phyloP scores from a whole-genome alignment of 2,329 filamentous ascomycete genomes.

The Curvularia verruculosa region DNA sequence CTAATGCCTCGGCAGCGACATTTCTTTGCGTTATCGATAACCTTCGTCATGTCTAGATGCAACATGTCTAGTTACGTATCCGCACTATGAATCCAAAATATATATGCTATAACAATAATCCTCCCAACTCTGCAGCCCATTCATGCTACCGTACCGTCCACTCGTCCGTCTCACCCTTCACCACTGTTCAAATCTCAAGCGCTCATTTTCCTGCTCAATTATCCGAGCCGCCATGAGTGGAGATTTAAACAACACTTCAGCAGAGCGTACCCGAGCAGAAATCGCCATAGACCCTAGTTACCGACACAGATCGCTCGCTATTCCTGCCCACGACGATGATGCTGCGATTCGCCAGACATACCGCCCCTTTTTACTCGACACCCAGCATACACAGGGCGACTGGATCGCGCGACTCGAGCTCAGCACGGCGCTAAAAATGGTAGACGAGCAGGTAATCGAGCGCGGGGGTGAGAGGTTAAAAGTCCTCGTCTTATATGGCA shows the following conservation, averaged over 20 bases:
- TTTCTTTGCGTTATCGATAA: background rate
- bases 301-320: slow-evolving; percentile 48
- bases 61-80: background rate
- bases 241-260: slow-evolving; percentile 35
- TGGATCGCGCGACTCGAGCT: slow-evolving; percentile 66
- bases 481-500: slow-evolving; percentile 67
- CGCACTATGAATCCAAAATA: background rate
- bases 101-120: no score
- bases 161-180: slow-evolving; percentile 1
- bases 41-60: background rate
- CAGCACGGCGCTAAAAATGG: slow-evolving; percentile 59
- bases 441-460: slow-evolving; percentile 53
- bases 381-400: slow-evolving; percentile 51
- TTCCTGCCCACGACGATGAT: slow-evolving; percentile 57
- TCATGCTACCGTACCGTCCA: slow-evolving; percentile 2
- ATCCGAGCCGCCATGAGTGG: slow-evolving; percentile 22
- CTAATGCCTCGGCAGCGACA: background rate
- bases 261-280: slow-evolving; percentile 21
- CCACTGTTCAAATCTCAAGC: background rate
- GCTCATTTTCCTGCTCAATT: slow-evolving; percentile 8
- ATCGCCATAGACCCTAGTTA: slow-evolving; percentile 24
- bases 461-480: slow-evolving; percentile 54
- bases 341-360: slow-evolving; percentile 55
- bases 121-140: background rate
- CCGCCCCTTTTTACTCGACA: slow-evolving; percentile 62